Evolutionary conservation across 768 basidiomycete genomes (phyloP), one percentile per base, ranked within the genome.

Genomic region (Tulasnella sp.): DNA sequence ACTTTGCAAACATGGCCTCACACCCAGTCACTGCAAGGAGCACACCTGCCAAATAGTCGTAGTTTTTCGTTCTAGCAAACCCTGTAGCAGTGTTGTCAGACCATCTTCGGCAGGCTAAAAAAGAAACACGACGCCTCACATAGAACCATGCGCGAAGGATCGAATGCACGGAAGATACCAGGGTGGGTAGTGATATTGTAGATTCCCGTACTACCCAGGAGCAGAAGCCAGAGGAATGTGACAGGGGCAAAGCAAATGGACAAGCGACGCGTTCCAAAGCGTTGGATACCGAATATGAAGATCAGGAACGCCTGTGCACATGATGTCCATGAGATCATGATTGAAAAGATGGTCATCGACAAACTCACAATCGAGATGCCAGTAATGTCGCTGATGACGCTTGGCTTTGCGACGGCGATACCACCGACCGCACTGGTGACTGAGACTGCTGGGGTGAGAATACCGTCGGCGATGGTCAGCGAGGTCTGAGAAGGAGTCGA

Each of bases 361-460:
- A 38, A n/a, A 60, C 77, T 55, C 63, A 78, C 83, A 51, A 82
- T 77, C 8, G 82, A 82, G 11, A 87, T 81, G 10, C 75, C 72
- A n/a, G 75, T 72, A 45, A 85, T 73, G 43, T 79, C 70, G 9
- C 68, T 62, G 1, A 64, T 54, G 8, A 84, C 76, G 2, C 70
- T 71, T 0, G 78, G 73, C 45, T 78, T 77, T 7, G 80, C 82
- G 17, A 84, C 78, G 0, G 75, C 80, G 60, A 86, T 81, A n/a
- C 85, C 84, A 15, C 73, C 78, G 1, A 85, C 81, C 3, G 83
- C 83, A 41, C 79, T 80, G 0, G 80, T 82, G 8, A 85, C 80
- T 0, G 81, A 82, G 7, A 85, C 83, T 3, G 84, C 82, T 3
- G 83, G 81, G 0, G 83, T 84, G 34, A 85, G 75, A 19, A 83